Conservation (phyloP, 768 basidiomycete species). For the Podaxis sp. region DNA sequence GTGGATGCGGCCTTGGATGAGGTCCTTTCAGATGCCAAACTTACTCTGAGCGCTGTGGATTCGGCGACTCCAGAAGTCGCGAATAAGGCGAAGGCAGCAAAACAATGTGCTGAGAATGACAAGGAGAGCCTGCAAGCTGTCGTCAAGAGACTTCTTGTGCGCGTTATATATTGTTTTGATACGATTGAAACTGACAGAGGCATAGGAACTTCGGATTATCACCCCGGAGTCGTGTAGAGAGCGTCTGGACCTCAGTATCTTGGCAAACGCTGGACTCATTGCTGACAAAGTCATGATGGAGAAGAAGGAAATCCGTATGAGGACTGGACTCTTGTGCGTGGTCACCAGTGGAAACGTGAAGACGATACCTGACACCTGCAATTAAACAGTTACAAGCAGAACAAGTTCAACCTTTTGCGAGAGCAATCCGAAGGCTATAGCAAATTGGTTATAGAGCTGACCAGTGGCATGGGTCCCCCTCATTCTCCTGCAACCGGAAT, state of each 20-base stretch:
- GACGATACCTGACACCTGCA: constrained; percentile 5
- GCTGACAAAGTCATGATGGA: constrained; percentile 64
- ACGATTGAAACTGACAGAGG: constrained; percentile 8
- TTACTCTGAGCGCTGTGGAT: constrained; percentile 35
- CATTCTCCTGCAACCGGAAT: constrained; percentile 67
- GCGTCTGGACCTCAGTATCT: constrained; percentile 64
- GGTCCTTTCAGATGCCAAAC: constrained; percentile 53
- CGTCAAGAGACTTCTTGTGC: constrained; percentile 61
- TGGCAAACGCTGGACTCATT: constrained; percentile 66
- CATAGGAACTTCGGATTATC: constrained; percentile 58
- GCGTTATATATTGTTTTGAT: constrained; percentile 22
- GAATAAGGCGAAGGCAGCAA: constrained; percentile 43
- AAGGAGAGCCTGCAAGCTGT: constrained; percentile 57
- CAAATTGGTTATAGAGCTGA: constrained; percentile 84
- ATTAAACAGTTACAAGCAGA: constrained; percentile 84
- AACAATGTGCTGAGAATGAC: constrained; percentile 58
- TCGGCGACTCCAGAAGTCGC: constrained; percentile 21
- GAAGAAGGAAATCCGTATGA: constrained; percentile 77
- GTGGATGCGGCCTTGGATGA: constrained; percentile 78
- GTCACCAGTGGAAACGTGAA: background rate
- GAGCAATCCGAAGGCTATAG: constrained; percentile 98
- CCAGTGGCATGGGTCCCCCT: constrained; percentile 70
- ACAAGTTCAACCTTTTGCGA: constrained; percentile 95
- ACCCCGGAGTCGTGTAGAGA: constrained; percentile 65
- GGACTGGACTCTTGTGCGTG: constrained; percentile 81